Evolutionary conservation across 352 stramenopile genomes (phyloP), one percentile per base, ranked within the genome.

Genomic region (Pelagophyceae sp.): DNA sequence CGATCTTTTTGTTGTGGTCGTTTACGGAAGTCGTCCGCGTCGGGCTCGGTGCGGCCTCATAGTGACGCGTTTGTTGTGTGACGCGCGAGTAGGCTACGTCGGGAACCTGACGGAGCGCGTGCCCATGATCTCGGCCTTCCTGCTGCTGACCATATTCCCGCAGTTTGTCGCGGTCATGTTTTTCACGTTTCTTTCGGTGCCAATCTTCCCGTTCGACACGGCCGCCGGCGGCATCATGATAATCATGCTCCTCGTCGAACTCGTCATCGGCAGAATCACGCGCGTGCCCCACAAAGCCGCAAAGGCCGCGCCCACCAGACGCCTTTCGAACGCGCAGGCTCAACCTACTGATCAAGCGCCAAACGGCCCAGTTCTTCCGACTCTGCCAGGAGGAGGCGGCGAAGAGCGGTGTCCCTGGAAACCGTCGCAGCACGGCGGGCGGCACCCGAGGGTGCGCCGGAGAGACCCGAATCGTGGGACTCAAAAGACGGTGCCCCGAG

Each of bases 131-230:
- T 80, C 76, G 15, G 76, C 76, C 17, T 80, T 80, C 45, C 45
- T 80, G 38, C 51, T 80, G 2, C 75, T 80, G 29, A 80, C 76
- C 19, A 80, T 80, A 0, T 80, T 80, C 76, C 76, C 76, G 25
- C 76, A 79, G 65, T 29, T 69, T 3, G 72, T 77, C 3, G 54
- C 61, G 11, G 50, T 77, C 15, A 32, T 37, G 3, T 69, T 77
- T 29, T 67, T 77, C n/a, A 58, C 72, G 37, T 77, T 45, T 33
- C 32, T 77, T 23, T 54, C 11, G 11, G 11, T 54, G 11, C 45
- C 45, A 54, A 35, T 79, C 5, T 80, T 76, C 67, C 76, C 76
- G 23, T 80, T 80, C 37, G 76, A 80, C 35, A 51, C 32, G 1
- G 61, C 60, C 15, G 50, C 38, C 11, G 76, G 76, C 20, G 54